Evolutionary conservation across 352 stramenopile genomes (phyloP), one percentile per base, ranked within the genome.

Genomic region (Peronosclerospora sorghi): DNA sequence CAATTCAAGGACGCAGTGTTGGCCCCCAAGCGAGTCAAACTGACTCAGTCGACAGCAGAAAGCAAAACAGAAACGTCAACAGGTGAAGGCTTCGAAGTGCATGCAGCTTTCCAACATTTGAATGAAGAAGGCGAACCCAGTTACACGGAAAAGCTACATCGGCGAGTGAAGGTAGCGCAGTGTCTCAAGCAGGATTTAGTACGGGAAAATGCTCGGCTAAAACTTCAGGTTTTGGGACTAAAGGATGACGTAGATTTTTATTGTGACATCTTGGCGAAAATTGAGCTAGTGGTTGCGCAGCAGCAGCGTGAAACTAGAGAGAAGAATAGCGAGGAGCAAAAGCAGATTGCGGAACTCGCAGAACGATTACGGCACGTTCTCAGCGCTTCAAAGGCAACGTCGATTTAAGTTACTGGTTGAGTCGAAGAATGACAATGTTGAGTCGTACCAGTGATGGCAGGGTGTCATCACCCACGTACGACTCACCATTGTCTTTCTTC

Each of bases 231-330:
- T 17, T 37, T 62, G 24, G 47, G 28, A 23, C 23, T 83, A 29
- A 57, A 59, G 20, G 58, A 72, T 0, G 68, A 79, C 29, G 71
- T 83, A 15, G 63, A 75, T 38, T 69, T 62, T 42, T 75, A 73
- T 39, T 83, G 77, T 30, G 47, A 58, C 14, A 14, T 73, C 27
- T 45, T 83, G 19, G 56, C 45, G 1, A 54, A 29, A 34, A 77
- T 83, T 41, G 65, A 77, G 44, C 47, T 65, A 0, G 29, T 62
- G 5, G 45, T 42, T 5, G 39, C 51, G 21, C 51, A 65, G n/a
- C 40, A 41, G 7, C 26, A 15, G 15, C 17, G 8, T n/a, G 45
- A 47, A 18, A 34, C 14, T 19, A 37, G 9, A 36, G 26, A 9
- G 3, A 27, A 20, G 10, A 54, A 37, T 26, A 47, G 35, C 10